A percentile compares a stretch with the other conserved stretches of the same genome.
Conservation (phyloP, 2,329 filamentous ascomycete species). For the Cordyceps fumosorosea region DNA sequence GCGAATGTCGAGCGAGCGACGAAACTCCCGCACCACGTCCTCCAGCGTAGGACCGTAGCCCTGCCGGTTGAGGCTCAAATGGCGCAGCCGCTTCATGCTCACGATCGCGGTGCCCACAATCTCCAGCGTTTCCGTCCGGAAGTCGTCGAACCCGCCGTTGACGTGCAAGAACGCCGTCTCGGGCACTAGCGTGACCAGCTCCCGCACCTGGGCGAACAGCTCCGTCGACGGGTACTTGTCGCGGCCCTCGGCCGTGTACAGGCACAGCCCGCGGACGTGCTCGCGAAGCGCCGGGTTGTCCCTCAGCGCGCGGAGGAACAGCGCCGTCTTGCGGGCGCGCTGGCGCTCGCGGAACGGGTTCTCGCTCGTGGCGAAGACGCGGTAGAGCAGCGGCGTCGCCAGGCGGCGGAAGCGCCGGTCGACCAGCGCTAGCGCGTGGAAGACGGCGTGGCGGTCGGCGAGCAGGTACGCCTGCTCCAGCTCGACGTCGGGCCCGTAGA, state of each 20-base stretch:
- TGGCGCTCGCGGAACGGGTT: slow-evolving; percentile 1
- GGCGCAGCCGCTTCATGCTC: neutral
- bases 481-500: neutral
- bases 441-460: neutral
- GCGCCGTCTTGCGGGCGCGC: neutral
- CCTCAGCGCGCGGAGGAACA: neutral
- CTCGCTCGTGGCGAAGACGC: slow-evolving; percentile 1
- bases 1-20: neutral
- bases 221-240: neutral
- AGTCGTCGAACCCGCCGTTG: neutral
- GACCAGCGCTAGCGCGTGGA: neutral
- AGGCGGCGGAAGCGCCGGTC: slow-evolving; percentile 1
- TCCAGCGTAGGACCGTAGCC: neutral
- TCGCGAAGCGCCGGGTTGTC: neutral
- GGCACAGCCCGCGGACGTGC: neutral
- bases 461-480: neutral
- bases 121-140: neutral
- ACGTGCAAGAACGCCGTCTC: neutral
- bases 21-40: neutral
- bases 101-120: neutral
- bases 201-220: neutral
- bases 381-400: slow-evolving; percentile 1
- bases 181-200: neutral
- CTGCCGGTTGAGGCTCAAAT: neutral
- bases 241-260: neutral